phyloP scores from a whole-genome alignment of 805 yeast genomes.

The Cyberlindnera samutprakarnensis region DNA sequence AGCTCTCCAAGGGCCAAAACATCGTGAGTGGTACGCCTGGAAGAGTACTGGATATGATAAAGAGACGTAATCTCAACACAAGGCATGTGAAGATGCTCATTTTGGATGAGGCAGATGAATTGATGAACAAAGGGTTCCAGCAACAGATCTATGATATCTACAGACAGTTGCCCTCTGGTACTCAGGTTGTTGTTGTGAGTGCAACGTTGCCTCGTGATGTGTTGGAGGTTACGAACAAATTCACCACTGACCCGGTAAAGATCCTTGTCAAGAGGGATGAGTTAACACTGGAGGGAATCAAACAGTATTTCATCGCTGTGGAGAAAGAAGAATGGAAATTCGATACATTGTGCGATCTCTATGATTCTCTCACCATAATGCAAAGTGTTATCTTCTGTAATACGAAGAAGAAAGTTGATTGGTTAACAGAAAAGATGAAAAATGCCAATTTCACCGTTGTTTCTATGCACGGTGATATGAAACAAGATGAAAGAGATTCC shows the following conservation, averaged over 20 bases:
- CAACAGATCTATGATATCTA: slow-evolving; percentile 92
- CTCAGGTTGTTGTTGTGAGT: slow-evolving; percentile 90
- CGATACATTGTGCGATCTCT: slow-evolving; percentile 88
- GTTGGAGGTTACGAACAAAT: slow-evolving; percentile 83
- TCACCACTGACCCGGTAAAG: slow-evolving; percentile 89
- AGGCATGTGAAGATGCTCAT: slow-evolving; percentile 80
- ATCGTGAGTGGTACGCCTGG: slow-evolving; percentile 98
- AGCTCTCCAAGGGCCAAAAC: slow-evolving; percentile 73
- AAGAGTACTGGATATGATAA: slow-evolving; percentile 84
- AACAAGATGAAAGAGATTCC: slow-evolving; percentile 88
- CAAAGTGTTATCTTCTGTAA: slow-evolving; percentile 98
- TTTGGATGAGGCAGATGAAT: slow-evolving; percentile 95
- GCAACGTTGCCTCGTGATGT: slow-evolving; percentile 94
- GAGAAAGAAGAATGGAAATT: slow-evolving; percentile 93
- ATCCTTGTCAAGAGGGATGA: slow-evolving; percentile 93
- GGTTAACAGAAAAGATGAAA: slow-evolving; percentile 73
- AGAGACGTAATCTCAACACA: slow-evolving; percentile 67
- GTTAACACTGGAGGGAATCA: slow-evolving; percentile 88
- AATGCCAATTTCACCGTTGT: slow-evolving; percentile 84
- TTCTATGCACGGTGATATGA: slow-evolving; percentile 96
- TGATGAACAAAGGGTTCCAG: slow-evolving; percentile 88
- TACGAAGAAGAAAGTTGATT: slow-evolving; percentile 91
- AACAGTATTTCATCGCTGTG: slow-evolving; percentile 84
- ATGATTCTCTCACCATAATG: slow-evolving; percentile 91
- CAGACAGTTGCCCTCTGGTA: slow-evolving; percentile 71